phyloP scores from a whole-genome alignment of 306 rosid species.

The Coriaria nepalensis region DNA sequence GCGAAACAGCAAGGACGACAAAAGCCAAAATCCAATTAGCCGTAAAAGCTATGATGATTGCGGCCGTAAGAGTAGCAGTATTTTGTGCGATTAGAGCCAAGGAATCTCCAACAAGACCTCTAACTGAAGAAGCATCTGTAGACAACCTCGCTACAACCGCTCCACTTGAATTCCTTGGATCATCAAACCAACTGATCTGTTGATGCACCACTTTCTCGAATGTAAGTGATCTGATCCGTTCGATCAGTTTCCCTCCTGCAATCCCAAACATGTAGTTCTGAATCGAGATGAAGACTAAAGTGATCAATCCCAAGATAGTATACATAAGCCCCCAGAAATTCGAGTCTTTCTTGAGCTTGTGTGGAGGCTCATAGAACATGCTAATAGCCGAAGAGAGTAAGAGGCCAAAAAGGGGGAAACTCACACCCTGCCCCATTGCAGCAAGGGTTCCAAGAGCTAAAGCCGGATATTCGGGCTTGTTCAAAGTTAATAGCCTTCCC shows the following conservation, averaged over 20 bases:
- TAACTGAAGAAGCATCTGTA: conserved; percentile 61
- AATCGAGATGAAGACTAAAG: conserved; percentile 23
- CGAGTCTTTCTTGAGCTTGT: conserved; percentile 39
- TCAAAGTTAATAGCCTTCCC: conserved; percentile 38
- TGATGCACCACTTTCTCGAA: conserved; percentile 74
- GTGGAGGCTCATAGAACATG: conserved; percentile 49
- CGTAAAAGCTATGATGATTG: conserved; percentile 55
- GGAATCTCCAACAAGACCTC: conserved; percentile 69
- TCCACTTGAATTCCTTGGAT: conserved; percentile 21
- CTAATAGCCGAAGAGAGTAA: conserved; percentile 52
- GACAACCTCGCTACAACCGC: conserved; percentile 83
- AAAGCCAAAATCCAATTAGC: conserved; percentile 75
- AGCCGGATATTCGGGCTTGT: conserved; percentile 56
- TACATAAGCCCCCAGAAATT: conserved; percentile 48
- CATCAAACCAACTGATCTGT: conserved; percentile 51
- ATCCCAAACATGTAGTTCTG: conserved; percentile 55
- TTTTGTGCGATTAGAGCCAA: conserved; percentile 62
- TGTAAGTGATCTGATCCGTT: conserved; percentile 59
- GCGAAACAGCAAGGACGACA: conserved; percentile 43
- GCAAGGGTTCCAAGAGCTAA: conserved; percentile 52
- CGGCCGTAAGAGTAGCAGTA: conserved; percentile 38
- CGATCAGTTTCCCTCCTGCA: conserved; percentile 72
- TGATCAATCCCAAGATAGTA: conserved; percentile 37
- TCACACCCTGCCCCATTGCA: conserved; percentile 44
- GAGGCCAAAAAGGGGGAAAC: conserved; percentile 62